Evolutionary conservation across 371 early-diverging fungal genomes (phyloP).

Genomic region (Catenaria anguillulae): DNA sequence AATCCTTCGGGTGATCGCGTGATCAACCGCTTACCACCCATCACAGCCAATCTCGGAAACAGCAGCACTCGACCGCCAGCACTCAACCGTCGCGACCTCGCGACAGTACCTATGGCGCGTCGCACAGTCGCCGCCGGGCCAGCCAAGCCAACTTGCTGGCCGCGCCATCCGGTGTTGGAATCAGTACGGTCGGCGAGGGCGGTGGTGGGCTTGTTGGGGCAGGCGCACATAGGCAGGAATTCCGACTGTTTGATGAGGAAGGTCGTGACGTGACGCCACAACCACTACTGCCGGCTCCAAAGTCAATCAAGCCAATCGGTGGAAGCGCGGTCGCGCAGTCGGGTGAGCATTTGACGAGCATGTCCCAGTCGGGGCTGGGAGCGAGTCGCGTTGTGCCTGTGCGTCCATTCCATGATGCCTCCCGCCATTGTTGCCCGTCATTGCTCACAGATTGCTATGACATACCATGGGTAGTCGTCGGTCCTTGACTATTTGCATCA

Average conservation of each 20-base stretch:
- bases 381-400: background rate
- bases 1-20: too few relatives aligned
- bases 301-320: background rate
- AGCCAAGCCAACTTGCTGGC: too few relatives aligned
- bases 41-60: too few relatives aligned
- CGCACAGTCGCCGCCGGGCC: too few relatives aligned
- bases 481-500: constrained; percentile 5
- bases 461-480: background rate
- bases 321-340: background rate
- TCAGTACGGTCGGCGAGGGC: too few relatives aligned
- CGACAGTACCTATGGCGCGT: too few relatives aligned
- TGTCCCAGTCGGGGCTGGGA: background rate
- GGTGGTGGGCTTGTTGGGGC: too few relatives aligned
- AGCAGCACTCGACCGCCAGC: too few relatives aligned
- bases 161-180: too few relatives aligned
- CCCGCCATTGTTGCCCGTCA: background rate
- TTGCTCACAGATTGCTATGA: background rate
- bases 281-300: background rate
- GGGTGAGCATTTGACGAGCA: background rate
- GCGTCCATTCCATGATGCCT: background rate
- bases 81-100: too few relatives aligned
- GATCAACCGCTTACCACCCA: too few relatives aligned
- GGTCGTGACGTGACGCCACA: constrained; percentile 2
- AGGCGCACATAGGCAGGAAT: too few relatives aligned
- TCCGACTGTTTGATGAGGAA: background rate